Evolutionary conservation across 169 alveolate species (phyloP).

Genomic region (Toxoplasma gondii): DNA sequence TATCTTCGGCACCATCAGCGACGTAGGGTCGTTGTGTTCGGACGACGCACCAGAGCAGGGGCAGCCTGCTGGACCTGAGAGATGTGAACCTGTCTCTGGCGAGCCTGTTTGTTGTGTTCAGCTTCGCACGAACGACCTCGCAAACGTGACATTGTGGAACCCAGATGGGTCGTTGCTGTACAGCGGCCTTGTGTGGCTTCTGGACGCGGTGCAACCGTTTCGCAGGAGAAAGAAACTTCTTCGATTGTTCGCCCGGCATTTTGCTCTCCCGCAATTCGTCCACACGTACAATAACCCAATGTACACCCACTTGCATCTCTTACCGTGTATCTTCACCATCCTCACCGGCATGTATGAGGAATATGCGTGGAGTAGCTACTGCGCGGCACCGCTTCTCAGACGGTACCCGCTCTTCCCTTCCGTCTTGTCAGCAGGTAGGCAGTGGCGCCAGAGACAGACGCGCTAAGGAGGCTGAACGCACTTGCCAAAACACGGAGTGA

Average conservation of each 20-base stretch:
- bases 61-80: too few species aligned
- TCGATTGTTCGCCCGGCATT: background rate
- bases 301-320: conserved; percentile 39
- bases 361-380: conserved; percentile 45
- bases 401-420: conserved; percentile 20
- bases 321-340: conserved; percentile 51
- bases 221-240: background rate
- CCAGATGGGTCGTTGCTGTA: background rate
- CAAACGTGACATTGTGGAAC: background rate
- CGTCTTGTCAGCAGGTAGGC: conserved; percentile 24
- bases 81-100: too few species aligned
- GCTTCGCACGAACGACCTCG: background rate
- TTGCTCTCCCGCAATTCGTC: background rate
- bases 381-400: conserved; percentile 43
- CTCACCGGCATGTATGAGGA: conserved; percentile 26
- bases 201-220: background rate
- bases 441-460: background rate
- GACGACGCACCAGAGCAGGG: too few species aligned
- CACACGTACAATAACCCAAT: background rate
- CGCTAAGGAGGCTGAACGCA: background rate
- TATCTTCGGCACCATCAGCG: too few species aligned
- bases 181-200: conserved; percentile 16
- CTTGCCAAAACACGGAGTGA: too few species aligned
- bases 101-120: background rate
- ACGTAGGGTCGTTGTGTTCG: too few species aligned